Conservation (phyloP, 352 stramenopile species). For the Globisporangium nunn region DNA sequence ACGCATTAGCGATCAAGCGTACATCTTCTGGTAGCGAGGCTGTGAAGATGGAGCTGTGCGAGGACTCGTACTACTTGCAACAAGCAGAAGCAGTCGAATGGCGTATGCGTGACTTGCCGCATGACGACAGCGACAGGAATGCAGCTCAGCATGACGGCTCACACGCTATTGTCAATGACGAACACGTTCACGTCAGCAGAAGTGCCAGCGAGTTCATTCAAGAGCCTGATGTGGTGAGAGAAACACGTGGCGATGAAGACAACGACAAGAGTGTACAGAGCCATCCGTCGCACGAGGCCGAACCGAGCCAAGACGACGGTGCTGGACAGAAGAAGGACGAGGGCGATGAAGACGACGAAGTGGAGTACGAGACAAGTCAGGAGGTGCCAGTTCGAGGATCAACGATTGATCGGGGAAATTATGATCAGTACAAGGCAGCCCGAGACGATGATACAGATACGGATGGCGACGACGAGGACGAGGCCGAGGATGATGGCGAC, state of each 20-base stretch:
- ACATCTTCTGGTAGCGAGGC: too few species aligned
- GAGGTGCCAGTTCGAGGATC: conserved; percentile 15
- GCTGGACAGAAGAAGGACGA: conserved; percentile 15
- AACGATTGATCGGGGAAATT: conserved; percentile 50
- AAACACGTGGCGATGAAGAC: background rate
- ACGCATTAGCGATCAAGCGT: too few species aligned
- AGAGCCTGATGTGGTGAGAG: background rate
- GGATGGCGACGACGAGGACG: conserved; percentile 10
- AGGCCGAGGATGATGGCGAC: conserved; percentile 7
- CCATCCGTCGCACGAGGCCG: background rate
- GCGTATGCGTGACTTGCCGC: too few species aligned
- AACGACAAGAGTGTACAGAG: conserved; percentile 1
- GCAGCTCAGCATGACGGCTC: too few species aligned
- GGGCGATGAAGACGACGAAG: conserved; percentile 13
- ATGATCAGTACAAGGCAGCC: conserved; percentile 28
- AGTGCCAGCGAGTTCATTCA: background rate
- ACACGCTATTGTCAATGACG: too few species aligned
- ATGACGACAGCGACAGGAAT: too few species aligned
- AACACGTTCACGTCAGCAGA: too few species aligned
- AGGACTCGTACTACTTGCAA: too few species aligned
- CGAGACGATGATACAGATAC: conserved; percentile 4
- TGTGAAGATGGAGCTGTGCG: too few species aligned
- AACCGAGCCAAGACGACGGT: conserved; percentile 5
- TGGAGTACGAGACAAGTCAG: conserved; percentile 14
- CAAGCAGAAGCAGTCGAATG: too few species aligned